Percentiles rank a stretch among this genome's conserved stretches.
Conservation (phyloP, 1,139 yeast genomes). For the Diutina pseudorugosa region DNA sequence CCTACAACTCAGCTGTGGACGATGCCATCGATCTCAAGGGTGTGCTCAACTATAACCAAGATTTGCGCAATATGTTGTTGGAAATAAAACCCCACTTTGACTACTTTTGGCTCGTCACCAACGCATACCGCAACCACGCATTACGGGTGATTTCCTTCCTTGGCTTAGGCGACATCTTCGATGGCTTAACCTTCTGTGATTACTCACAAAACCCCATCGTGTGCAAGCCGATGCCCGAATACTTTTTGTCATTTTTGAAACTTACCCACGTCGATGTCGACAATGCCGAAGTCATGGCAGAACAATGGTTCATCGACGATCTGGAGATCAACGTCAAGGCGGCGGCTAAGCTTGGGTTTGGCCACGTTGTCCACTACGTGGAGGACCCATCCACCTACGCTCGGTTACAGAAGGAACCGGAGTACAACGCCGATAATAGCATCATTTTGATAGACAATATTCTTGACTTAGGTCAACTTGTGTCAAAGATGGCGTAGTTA, state of each 20-base stretch:
- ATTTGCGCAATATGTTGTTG: constrained; percentile 39
- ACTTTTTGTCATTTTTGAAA: constrained; percentile 39
- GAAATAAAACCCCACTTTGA: constrained; percentile 24
- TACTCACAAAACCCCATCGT: constrained; percentile 53
- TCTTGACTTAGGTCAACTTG: background rate
- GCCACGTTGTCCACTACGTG: constrained; percentile 10
- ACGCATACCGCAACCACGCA: constrained; percentile 44
- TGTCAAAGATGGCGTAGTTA: background rate
- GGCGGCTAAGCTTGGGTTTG: constrained; percentile 18
- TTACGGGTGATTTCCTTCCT: constrained; percentile 61
- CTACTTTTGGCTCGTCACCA: constrained; percentile 74
- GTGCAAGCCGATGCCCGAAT: constrained; percentile 74
- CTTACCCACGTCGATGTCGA: constrained; percentile 12
- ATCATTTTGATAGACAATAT: constrained; percentile 1
- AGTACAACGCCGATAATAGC: constrained; percentile 23
- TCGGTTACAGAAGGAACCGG: constrained; percentile 16
- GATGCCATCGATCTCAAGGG: constrained; percentile 80
- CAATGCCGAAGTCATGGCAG: background rate
- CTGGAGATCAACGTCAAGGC: constrained; percentile 35
- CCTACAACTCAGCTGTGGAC: constrained; percentile 79
- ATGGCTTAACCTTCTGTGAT: constrained; percentile 89
- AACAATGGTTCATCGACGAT: constrained; percentile 39
- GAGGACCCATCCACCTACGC: constrained; percentile 19
- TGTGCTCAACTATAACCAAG: constrained; percentile 49
- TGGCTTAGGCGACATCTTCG: constrained; percentile 25